phyloP scores from a whole-genome alignment of 192 early-diverging fungal genomes.

The Paraglomus brasilianum region DNA sequence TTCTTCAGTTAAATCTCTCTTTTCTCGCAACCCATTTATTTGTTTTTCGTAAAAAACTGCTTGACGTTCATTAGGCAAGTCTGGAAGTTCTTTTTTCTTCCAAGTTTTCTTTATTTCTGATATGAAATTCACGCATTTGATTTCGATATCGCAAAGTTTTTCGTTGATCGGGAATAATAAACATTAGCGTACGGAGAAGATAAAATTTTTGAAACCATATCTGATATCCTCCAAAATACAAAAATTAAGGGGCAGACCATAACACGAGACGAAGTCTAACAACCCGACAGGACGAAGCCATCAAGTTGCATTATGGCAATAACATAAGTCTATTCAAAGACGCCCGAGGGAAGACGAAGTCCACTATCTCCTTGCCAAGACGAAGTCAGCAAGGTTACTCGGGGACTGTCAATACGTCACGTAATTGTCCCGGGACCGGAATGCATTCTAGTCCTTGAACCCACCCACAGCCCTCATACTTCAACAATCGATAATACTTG shows the following conservation, averaged over 20 bases:
- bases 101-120: too few relatives aligned
- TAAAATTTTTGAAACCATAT: too few relatives aligned
- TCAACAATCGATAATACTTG: slow-evolving; percentile 4
- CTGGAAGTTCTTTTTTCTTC: too few relatives aligned
- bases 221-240: background rate
- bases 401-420: slow-evolving; percentile 32
- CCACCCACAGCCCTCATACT: slow-evolving; percentile 3
- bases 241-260: background rate
- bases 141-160: too few relatives aligned
- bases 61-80: too few relatives aligned
- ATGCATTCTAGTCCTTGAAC: slow-evolving; percentile 35
- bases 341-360: slow-evolving; percentile 26
- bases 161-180: too few relatives aligned
- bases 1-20: too few relatives aligned
- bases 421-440: slow-evolving; percentile 26
- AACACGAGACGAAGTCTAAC: slow-evolving; percentile 15
- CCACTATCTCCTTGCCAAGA: slow-evolving; percentile 16
- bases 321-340: slow-evolving; percentile 31
- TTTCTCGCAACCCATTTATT: too few relatives aligned
- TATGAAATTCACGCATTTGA: too few relatives aligned
- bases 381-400: slow-evolving; percentile 20
- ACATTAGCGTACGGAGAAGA: too few relatives aligned
- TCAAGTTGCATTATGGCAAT: slow-evolving; percentile 23
- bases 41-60: too few relatives aligned
- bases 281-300: slow-evolving; percentile 8